phyloP scores from a whole-genome alignment of 139 green algal genomes.

The Chara braunii region DNA sequence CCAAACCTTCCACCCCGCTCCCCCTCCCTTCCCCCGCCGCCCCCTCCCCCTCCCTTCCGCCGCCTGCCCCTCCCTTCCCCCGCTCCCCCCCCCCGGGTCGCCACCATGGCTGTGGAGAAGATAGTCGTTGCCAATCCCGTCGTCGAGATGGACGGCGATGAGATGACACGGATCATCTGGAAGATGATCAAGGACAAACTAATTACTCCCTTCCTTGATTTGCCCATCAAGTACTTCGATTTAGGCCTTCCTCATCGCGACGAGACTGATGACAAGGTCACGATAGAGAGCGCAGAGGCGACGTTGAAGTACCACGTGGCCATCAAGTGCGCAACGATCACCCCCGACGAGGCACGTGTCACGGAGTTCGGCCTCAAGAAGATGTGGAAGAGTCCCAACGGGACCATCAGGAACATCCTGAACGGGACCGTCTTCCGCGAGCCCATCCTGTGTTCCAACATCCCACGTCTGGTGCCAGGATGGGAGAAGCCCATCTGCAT shows the following conservation, averaged over 20 bases:
- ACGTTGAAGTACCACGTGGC: conserved; percentile 61
- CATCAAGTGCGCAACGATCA: conserved; percentile 97
- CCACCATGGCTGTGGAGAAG: too few species aligned
- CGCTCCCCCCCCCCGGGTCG: too few species aligned
- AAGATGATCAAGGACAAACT: conserved; percentile 82
- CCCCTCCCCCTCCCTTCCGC: too few species aligned
- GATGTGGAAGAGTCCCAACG: conserved; percentile 86
- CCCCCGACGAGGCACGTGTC: conserved; percentile 83
- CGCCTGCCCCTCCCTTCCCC: too few species aligned
- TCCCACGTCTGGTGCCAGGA: conserved; percentile 75
- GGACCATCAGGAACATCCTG: conserved; percentile 49
- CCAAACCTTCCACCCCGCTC: too few species aligned
- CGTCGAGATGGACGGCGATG: conserved; percentile 82
- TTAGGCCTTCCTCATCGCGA: conserved; percentile 76
- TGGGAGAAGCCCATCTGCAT: conserved; percentile 24
- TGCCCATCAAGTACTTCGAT: conserved; percentile 89
- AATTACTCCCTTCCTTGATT: conserved; percentile 69
- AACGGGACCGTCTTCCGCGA: conserved; percentile 77
- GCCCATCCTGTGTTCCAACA: conserved; percentile 87
- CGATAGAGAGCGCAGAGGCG: conserved; percentile 70
- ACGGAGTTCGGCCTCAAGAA: conserved; percentile 87
- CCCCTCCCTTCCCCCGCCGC: too few species aligned
- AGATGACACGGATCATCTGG: conserved; percentile 68
- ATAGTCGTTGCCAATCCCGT: conserved; percentile 81
- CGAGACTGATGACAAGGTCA: conserved; percentile 71